Evolutionary conservation across 257 asterid species (phyloP), one percentile per base, ranked within the genome.

Genomic region (Penstemon davidsonii): DNA sequence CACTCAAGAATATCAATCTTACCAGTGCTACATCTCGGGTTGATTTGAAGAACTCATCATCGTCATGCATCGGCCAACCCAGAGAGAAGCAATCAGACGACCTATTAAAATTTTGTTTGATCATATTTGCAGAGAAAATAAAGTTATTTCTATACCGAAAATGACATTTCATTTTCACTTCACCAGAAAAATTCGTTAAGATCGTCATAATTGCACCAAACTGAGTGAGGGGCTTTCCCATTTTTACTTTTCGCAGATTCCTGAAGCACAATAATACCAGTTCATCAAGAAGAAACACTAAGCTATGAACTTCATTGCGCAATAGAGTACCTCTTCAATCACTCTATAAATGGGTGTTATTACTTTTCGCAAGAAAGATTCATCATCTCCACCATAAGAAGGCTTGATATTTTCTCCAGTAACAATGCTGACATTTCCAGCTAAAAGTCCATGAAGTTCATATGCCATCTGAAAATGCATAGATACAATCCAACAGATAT

Each of bases 11-110:
- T 8, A 50, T 15, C 66, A 64, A 52, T 55, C 12, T 46, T 71
- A 81, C 89, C 75, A 78, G 66, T 15, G 69, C 70, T 38, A 41
- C 19, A 15, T 71, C 75, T 39, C 79, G 77, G 4, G 84, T 77
- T 44, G 89, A 79, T 65, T 82, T 85, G 67, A 87, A 87, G 80
- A 85, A 87, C 61, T 87, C 86, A 42, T 83, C 87, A 50, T 79
- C 85, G 69, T 81, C 95, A 64, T 87, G 79, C 91, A 87, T 85
- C 5, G 95, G 95, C 95, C 95, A 87, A 69, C 95, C 91, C 79
- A 85, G 73, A 60, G 88, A 77, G 79, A 87, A 87, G 82, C 91
- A 87, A 75, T 85, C 87, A 4, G 81, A 66, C 11, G 86, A 82
- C 95, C 95, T 87, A 50, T 25, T 25, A 25, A 25, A 25, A 25